Percentiles rank a stretch among this genome's conserved stretches.
Conservation (phyloP, 129 eudicot genomes). For the Flaveria bidentis region DNA sequence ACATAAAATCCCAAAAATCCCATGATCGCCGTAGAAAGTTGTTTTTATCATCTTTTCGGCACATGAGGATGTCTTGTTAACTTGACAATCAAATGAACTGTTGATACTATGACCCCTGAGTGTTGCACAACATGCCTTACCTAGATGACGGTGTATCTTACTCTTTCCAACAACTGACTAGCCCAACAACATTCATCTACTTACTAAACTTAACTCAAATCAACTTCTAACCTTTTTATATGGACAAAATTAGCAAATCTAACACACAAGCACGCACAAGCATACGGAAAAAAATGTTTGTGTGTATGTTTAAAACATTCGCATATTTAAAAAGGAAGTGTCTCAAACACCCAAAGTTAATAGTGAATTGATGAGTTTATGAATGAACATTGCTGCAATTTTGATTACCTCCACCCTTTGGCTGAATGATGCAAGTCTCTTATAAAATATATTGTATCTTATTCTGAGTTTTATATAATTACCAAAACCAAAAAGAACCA, state of each 20-base stretch:
- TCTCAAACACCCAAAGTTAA: background rate
- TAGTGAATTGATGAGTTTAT: background rate
- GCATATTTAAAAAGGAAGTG: background rate
- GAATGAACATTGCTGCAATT: constrained; percentile 6
- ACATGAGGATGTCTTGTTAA: too few species aligned
- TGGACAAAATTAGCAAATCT: too few species aligned
- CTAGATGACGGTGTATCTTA: too few species aligned
- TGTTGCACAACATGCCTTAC: too few species aligned
- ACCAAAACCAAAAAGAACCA: background rate
- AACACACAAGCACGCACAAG: too few species aligned
- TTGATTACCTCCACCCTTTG: constrained; percentile 23
- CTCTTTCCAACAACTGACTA: background rate
- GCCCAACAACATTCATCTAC: background rate
- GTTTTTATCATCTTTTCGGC: too few species aligned
- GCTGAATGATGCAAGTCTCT: background rate
- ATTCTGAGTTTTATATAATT: constrained; percentile 22
- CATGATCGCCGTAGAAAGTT: too few species aligned
- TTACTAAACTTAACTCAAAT: background rate
- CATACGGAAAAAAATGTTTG: background rate
- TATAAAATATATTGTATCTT: constrained; percentile 6
- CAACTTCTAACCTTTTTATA: too few species aligned
- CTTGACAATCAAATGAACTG: too few species aligned
- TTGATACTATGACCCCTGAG: too few species aligned
- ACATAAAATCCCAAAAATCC: too few species aligned
- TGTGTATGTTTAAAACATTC: background rate